A percentile compares a stretch with the other conserved stretches of the same genome.
Conservation (phyloP, 2,329 filamentous ascomycete species). For the Fusarium camptoceras region DNA sequence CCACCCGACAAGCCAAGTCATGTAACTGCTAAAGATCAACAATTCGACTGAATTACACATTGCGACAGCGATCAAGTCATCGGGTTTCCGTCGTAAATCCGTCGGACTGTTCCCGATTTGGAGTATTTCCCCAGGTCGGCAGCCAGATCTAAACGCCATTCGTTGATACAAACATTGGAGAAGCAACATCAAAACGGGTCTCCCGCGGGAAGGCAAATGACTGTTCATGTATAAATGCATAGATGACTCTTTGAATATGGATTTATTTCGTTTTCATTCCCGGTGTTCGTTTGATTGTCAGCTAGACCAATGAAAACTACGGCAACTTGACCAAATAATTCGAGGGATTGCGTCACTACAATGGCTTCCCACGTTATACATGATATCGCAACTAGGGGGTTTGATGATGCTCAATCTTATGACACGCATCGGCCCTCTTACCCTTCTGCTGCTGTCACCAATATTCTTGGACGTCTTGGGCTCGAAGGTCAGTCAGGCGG, state of each 20-base stretch:
- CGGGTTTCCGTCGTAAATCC: slow-evolving; percentile 35
- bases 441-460: slow-evolving; percentile 66
- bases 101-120: slow-evolving; percentile 35
- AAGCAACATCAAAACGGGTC: not conserved
- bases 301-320: not conserved
- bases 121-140: slow-evolving; percentile 16
- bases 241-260: not conserved
- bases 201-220: slow-evolving; percentile 25
- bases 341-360: not conserved
- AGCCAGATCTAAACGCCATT: slow-evolving; percentile 34
- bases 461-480: slow-evolving; percentile 67
- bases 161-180: slow-evolving; percentile 15
- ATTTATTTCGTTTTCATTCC: not conserved
- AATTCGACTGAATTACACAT: slow-evolving; percentile 26
- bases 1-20: slow-evolving; percentile 4
- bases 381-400: slow-evolving; percentile 66
- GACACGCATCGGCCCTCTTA: slow-evolving; percentile 77
- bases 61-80: not conserved
- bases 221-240: slow-evolving; percentile 34
- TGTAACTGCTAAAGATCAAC: slow-evolving; percentile 19
- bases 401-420: slow-evolving; percentile 72
- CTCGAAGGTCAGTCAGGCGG: slow-evolving; percentile 60
- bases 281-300: slow-evolving; percentile 6
- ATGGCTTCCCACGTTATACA: slow-evolving; percentile 59
- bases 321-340: not conserved